phyloP scores from a whole-genome alignment of 2,329 filamentous ascomycete genomes.

The Mycosphaerelloides madeirae region DNA sequence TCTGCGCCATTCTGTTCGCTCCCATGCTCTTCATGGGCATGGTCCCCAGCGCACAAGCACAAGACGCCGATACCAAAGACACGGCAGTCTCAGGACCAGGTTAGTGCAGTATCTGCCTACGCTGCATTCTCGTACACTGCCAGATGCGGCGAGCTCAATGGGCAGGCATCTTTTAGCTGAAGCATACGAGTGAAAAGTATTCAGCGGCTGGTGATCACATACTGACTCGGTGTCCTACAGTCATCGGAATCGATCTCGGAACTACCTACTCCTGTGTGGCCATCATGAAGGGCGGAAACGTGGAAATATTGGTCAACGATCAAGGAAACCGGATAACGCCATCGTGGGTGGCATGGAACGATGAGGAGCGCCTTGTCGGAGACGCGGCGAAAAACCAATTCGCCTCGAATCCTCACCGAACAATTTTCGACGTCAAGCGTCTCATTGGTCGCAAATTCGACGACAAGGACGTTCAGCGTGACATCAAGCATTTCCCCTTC shows the following conservation, averaged over 20 bases:
- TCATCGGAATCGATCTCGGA: constrained; percentile 93
- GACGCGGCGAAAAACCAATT: constrained; percentile 96
- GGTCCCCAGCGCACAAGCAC: constrained; percentile 54
- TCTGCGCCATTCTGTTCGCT: constrained; percentile 78
- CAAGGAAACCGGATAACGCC: constrained; percentile 96
- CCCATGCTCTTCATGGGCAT: constrained; percentile 79
- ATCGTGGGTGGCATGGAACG: constrained; percentile 60
- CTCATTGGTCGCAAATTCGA: constrained; percentile 50
- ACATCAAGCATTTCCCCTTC: constrained; percentile 99
- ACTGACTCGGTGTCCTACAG: constrained; percentile 35
- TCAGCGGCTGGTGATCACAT: too few species aligned
- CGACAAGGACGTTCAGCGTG: constrained; percentile 76
- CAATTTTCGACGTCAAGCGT: constrained; percentile 48
- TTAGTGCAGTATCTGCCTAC: constrained; percentile 29
- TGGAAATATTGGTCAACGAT: constrained; percentile 93
- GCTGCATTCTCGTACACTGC: neutral
- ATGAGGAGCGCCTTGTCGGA: constrained; percentile 93
- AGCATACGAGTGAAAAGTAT: too few species aligned
- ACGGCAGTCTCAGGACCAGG: constrained; percentile 66
- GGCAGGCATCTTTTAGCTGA: too few species aligned
- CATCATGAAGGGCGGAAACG: constrained; percentile 93
- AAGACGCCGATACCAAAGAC: constrained; percentile 66
- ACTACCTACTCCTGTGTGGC: constrained; percentile 84
- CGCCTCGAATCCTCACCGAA: constrained; percentile 47
- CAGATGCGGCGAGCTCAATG: neutral